These are phyloP conservation scores for Sphagnurus paluster DNA, from an alignment of 1,284 basidiomycete genomes.

Conservation along the genomic window DNA sequence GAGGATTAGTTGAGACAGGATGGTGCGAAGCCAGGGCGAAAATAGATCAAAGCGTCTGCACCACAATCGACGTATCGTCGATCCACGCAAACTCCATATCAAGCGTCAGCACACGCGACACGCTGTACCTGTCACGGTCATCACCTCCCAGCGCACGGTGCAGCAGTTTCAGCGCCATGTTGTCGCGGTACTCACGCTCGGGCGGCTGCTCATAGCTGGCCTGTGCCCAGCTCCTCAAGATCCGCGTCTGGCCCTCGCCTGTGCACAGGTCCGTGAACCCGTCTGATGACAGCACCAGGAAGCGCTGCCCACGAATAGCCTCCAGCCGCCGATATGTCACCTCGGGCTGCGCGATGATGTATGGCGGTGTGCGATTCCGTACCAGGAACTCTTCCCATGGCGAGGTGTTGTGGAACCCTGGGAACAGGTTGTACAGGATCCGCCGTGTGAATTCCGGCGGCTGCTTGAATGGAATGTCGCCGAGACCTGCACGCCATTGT, in stretches of 20 bases:
- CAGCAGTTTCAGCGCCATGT: constrained; percentile 59
- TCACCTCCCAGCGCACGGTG: constrained; percentile 58
- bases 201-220: constrained; percentile 8
- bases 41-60: constrained; percentile 48
- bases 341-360: constrained; percentile 65
- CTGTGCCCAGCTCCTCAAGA: constrained; percentile 51
- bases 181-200: constrained; percentile 30
- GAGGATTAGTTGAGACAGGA: neutral
- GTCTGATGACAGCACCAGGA: constrained; percentile 65
- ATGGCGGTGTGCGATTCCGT: constrained; percentile 65
- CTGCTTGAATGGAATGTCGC: constrained; percentile 72
- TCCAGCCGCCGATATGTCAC: constrained; percentile 54
- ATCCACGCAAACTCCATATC: constrained; percentile 69
- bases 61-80: constrained; percentile 69
- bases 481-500: constrained; percentile 47
- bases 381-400: constrained; percentile 66
- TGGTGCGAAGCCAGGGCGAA: neutral
- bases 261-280: constrained; percentile 65
- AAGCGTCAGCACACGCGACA: constrained; percentile 63
- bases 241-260: constrained; percentile 39
- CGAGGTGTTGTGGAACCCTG: constrained; percentile 59
- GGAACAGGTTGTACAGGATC: constrained; percentile 64
- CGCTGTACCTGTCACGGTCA: constrained; percentile 40
- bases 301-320: constrained; percentile 34
- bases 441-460: constrained; percentile 67